Evolutionary conservation across 129 eudicot genomes (phyloP).

Genomic region (Smallanthus sonchifolius): DNA sequence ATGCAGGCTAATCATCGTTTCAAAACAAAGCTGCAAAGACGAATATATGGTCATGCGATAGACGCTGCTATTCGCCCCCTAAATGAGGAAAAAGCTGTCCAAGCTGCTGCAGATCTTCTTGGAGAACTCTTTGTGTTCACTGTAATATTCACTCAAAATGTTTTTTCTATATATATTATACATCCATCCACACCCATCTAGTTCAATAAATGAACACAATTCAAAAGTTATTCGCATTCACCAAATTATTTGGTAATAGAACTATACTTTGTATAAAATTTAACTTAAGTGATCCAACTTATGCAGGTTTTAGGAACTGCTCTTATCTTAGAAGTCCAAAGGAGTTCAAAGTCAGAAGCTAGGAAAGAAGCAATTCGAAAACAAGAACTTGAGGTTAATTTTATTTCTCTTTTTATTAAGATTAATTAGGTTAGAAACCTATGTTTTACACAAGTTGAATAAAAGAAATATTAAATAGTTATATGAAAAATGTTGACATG

Average conservation of each 20-base stretch:
- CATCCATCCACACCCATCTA: not conserved
- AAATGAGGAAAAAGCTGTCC: constrained; percentile 82
- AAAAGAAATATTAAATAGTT: too few species aligned
- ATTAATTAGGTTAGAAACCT: not conserved
- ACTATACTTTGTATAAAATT: not conserved
- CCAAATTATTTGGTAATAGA: not conserved
- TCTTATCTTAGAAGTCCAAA: constrained; percentile 78
- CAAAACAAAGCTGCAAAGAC: constrained; percentile 65
- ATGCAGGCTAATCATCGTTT: constrained; percentile 79
- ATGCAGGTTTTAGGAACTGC: constrained; percentile 79
- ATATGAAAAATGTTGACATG: too few species aligned
- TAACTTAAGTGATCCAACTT: not conserved
- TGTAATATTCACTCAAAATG: constrained; percentile 27
- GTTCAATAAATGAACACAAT: not conserved
- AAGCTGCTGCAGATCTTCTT: constrained; percentile 86
- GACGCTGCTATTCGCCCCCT: constrained; percentile 81
- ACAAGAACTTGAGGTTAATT: constrained; percentile 61
- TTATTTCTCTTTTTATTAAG: not conserved
- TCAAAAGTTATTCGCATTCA: not conserved
- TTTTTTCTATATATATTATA: not conserved
- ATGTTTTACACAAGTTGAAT: too few species aligned
- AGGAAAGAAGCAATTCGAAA: constrained; percentile 74
- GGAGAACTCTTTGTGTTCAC: constrained; percentile 79
- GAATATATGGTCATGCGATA: constrained; percentile 71
- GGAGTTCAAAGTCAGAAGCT: constrained; percentile 83